These are phyloP conservation scores for Pugionium dolabratum DNA, from an alignment of 345 rosid species.

Conservation along the genomic window DNA sequence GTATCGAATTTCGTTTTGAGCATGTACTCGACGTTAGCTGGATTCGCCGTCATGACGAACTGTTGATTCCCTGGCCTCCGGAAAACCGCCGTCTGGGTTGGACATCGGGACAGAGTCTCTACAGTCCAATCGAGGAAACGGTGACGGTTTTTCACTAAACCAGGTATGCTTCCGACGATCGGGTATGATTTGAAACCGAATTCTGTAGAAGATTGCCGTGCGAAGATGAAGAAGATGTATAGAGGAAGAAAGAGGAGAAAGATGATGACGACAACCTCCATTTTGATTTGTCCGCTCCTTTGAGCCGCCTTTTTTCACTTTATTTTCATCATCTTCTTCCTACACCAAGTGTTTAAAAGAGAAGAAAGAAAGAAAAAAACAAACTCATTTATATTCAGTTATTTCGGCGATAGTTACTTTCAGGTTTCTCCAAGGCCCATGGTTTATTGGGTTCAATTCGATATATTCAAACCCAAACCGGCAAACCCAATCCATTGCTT, in stretches of 20 bases:
- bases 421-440: neutral
- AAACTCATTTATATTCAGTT: neutral
- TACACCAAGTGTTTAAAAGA: neutral
- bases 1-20: slow-evolving; percentile 60
- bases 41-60: slow-evolving; percentile 57
- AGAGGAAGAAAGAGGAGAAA: slow-evolving; percentile 30
- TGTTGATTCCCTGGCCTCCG: slow-evolving; percentile 43
- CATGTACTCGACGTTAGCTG: slow-evolving; percentile 57
- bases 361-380: neutral
- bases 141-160: slow-evolving; percentile 40
- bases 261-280: slow-evolving; percentile 26
- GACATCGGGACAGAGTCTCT: slow-evolving; percentile 48
- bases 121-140: slow-evolving; percentile 59
- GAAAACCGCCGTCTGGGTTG: slow-evolving; percentile 55
- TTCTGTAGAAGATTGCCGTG: slow-evolving; percentile 1
- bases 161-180: slow-evolving; percentile 51
- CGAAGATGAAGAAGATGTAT: slow-evolving; percentile 31
- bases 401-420: neutral
- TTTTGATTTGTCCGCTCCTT: slow-evolving; percentile 5
- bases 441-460: slow-evolving; percentile 1
- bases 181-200: slow-evolving; percentile 52
- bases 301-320: slow-evolving; percentile 1
- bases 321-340: neutral
- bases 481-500: neutral
- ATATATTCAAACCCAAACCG: neutral